phyloP scores from a whole-genome alignment of 2,329 filamentous ascomycete species.

The Colletotrichum cuscutae region DNA sequence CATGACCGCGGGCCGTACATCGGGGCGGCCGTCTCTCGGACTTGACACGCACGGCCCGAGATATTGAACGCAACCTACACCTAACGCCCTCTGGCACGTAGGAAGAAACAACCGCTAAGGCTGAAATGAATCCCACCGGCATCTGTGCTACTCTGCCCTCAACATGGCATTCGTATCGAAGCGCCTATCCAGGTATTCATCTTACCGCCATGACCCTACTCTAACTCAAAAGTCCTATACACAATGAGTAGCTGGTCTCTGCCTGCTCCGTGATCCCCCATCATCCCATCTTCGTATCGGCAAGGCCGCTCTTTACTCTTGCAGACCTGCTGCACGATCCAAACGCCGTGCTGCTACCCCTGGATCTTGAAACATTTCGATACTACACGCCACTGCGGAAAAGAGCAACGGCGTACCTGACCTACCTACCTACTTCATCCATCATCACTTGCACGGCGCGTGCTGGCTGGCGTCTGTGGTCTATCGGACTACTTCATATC shows the following conservation, averaged over 20 bases:
- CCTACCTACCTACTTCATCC: no score
- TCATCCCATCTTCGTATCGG: not conserved
- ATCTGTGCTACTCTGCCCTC: not conserved
- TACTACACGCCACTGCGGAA: not conserved
- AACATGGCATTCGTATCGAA: no score
- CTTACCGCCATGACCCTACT: not conserved
- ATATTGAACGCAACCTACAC: not conserved
- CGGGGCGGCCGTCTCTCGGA: not conserved
- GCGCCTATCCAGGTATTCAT: not conserved
- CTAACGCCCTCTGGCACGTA: not conserved
- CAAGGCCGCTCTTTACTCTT: not conserved
- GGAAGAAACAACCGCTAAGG: not conserved
- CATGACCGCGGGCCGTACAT: not conserved
- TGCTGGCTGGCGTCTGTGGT: no score
- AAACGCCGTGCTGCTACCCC: not conserved
- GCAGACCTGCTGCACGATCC: not conserved
- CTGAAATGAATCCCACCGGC: not conserved
- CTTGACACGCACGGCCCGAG: not conserved
- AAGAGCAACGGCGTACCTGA: no score
- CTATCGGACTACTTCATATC: no score
- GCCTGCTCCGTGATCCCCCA: not conserved
- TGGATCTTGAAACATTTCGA: not conserved
- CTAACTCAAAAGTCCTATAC: not conserved
- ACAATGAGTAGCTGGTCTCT: not conserved
- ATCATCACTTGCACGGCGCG: no score